Evolutionary conservation across 2,329 filamentous ascomycete genomes (phyloP).

Genomic region (Teratosphaeria viscida): DNA sequence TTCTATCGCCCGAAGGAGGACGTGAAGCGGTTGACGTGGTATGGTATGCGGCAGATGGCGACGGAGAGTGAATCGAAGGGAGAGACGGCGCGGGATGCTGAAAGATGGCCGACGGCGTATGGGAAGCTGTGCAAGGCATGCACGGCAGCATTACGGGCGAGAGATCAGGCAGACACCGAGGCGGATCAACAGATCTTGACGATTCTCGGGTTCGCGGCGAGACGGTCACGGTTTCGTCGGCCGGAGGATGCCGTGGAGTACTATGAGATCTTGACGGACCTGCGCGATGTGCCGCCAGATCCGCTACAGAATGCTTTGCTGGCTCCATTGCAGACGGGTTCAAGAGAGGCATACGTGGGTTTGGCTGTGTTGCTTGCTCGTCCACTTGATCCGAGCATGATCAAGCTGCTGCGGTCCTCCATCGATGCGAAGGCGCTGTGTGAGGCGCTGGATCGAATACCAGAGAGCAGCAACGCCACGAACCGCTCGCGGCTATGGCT

Average conservation of each 20-base stretch:
- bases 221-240: conserved; percentile 16
- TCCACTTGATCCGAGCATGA: conserved; percentile 17
- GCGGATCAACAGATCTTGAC: conserved; percentile 14
- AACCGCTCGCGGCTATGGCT: conserved; percentile 42
- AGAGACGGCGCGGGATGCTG: neutral
- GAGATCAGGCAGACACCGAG: conserved; percentile 10
- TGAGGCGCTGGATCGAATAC: conserved; percentile 7
- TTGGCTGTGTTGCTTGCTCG: conserved; percentile 18
- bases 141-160: conserved; percentile 10
- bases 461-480: conserved; percentile 5
- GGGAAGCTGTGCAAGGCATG: conserved; percentile 31
- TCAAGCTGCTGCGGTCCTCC: conserved; percentile 14
- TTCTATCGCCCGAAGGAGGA: conserved; percentile 34
- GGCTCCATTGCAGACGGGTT: conserved; percentile 17
- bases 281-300: conserved; percentile 11
- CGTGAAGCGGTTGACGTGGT: conserved; percentile 30
- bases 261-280: conserved; percentile 21
- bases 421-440: conserved; percentile 15
- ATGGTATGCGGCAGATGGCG: conserved; percentile 28
- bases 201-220: conserved; percentile 27
- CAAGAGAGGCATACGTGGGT: conserved; percentile 16
- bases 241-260: conserved; percentile 17
- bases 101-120: conserved; percentile 32
- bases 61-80: conserved; percentile 17
- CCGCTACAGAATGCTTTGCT: conserved; percentile 21